phyloP scores from a whole-genome alignment of 164 flowering plant species.

The Paratinospora sagittata region DNA sequence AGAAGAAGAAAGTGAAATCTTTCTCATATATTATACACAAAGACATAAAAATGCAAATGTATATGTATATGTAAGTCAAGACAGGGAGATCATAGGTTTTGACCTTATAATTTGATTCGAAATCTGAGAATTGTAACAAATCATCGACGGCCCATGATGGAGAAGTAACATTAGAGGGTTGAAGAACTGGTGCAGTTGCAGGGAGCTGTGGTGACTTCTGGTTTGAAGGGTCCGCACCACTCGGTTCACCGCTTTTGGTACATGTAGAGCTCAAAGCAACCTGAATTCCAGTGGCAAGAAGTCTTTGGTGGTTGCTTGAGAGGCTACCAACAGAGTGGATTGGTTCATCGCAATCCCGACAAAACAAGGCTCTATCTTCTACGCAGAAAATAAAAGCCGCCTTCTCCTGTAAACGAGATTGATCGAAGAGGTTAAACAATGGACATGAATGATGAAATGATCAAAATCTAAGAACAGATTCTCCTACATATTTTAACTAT shows the following conservation, averaged over 20 bases:
- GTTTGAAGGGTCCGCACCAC: constrained; percentile 48
- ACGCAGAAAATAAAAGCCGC: constrained; percentile 94
- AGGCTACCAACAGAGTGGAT: constrained; percentile 64
- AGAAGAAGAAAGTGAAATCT: too few species aligned
- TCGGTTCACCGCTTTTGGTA: constrained; percentile 29
- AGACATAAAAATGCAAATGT: neutral
- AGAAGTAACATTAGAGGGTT: constrained; percentile 32
- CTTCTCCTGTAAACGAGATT: constrained; percentile 53
- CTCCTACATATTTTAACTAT: too few species aligned
- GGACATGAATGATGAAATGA: neutral
- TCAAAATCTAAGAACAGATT: too few species aligned
- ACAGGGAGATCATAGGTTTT: constrained; percentile 3
- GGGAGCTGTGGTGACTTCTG: constrained; percentile 29
- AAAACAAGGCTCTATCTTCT: constrained; percentile 95
- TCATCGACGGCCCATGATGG: constrained; percentile 80
- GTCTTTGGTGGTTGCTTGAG: constrained; percentile 79
- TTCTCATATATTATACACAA: neutral
- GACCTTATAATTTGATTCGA: constrained; percentile 68
- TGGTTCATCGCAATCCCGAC: constrained; percentile 84
- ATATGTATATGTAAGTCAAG: neutral
- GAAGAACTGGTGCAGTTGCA: constrained; percentile 27
- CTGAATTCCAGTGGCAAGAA: constrained; percentile 79
- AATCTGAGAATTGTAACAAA: constrained; percentile 58
- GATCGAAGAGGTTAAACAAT: neutral
- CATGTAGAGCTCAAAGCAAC: constrained; percentile 61